Conservation (phyloP, 768 basidiomycete species). For the Psilocybe tampanensis region DNA sequence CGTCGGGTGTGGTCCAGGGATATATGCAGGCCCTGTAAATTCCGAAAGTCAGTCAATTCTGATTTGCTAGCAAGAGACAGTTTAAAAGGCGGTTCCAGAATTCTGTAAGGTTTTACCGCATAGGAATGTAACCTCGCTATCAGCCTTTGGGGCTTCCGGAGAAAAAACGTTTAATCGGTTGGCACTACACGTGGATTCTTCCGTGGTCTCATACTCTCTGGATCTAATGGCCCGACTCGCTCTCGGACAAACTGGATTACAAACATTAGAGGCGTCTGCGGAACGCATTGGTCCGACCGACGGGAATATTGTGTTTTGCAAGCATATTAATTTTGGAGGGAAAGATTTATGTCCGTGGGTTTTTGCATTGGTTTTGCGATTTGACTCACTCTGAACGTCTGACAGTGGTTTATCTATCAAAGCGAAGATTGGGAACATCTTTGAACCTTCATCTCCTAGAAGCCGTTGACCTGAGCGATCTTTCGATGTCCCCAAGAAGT, state of each 20-base stretch:
- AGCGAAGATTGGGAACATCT: constrained; percentile 59
- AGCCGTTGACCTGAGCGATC: constrained; percentile 43
- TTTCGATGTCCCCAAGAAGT: constrained; percentile 37
- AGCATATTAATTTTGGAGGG: constrained; percentile 52
- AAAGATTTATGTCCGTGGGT: constrained; percentile 44
- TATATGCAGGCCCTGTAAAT: constrained; percentile 64
- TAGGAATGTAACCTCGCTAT: constrained; percentile 52
- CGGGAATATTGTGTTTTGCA: constrained; percentile 62
- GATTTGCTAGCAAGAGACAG: background rate
- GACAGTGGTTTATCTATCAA: constrained; percentile 71
- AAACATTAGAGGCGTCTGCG: constrained; percentile 54
- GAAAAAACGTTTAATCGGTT: constrained; percentile 61
- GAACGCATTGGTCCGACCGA: constrained; percentile 64
- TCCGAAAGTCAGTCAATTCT: constrained; percentile 47
- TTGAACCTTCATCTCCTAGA: constrained; percentile 61
- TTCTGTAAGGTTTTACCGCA: constrained; percentile 59
- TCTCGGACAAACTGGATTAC: constrained; percentile 45
- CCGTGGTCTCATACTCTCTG: constrained; percentile 67
- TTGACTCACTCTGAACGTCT: background rate
- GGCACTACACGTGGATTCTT: constrained; percentile 61
- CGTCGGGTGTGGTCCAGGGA: constrained; percentile 66
- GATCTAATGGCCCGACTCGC: constrained; percentile 68
- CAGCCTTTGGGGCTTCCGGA: constrained; percentile 50
- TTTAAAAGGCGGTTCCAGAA: constrained; percentile 36
- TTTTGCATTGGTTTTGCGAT: background rate